Base-by-base conservation (phyloP, 2,329 filamentous ascomycete genomes). In the Colletotrichum caudatum region DNA sequence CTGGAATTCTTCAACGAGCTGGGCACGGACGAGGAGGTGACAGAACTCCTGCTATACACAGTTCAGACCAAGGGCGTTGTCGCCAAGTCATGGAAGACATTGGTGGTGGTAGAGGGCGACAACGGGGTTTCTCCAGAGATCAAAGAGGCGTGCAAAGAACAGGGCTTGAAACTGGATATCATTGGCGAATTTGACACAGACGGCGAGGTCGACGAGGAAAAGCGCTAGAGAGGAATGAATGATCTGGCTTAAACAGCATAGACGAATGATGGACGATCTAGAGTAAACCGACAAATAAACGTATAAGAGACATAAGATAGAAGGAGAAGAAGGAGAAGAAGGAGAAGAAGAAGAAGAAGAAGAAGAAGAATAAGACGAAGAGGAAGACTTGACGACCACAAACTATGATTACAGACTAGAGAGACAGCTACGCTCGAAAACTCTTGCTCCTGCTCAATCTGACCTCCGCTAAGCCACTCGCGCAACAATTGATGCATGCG, bases 21-120 rank as follows among this genome's bases (percentile, higher is more conserved):
- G 12, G 84, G 84, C 1, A 82, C 80, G 0, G 85, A 86, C 63
- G 84, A 84, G 3, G 84, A 85, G 74, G 83, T 86, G 53, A 81
- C 80, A 0, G 85, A 86, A 53, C 73, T 87, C 18, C 75, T 87
- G 29, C 80, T 82, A 18, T 81, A 81, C 73, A 80, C 79, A 29
- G 77, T 86, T 5, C 76, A 84, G 74, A 84, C 78, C 33, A 77
- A 80, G 57, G 72, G 78, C 11, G 74, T 83, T 37, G 78, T 81
- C 20, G 82, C 82, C 2, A 77, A 78, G 16, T 81, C 82, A 35
- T 75, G 83, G 69, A 79, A 78, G 58, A 76, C 77, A n/a, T 72
- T 85, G 20, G 80, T 83, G 44, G 79, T 84, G 16, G 78, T 78
- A 7, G 79, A 78, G 41, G 80, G 76, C 5, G 80, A 82, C 20